Base-by-base conservation (phyloP, 768 basidiomycete genomes). In the Obba rivulosa region DNA sequence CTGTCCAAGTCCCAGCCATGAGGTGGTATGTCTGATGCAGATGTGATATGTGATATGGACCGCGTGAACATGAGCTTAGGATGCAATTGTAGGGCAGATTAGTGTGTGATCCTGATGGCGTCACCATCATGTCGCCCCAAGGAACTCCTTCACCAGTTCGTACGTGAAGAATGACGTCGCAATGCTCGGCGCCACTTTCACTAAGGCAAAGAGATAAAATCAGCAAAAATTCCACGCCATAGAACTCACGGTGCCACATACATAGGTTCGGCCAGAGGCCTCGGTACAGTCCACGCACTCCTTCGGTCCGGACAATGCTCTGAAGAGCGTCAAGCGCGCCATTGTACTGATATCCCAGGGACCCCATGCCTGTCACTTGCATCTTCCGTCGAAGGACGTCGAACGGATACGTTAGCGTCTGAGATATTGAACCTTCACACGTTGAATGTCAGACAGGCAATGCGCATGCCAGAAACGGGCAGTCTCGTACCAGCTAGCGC, bases 311-410 rank as follows among this genome's bases (percentile, higher is more conserved):
- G 14, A 92, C 36, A 41, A 91, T 91, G 44, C 76, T 75, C 49
- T 63, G 65, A 55, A 93, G 65, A 8, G 90, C 92, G 63, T 93
- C 85, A 28, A 91, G 49, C 5, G 92, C 93, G 8, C 90, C 88
- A 37, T 68, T 81, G 66, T 92, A 94, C 65, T 82, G 81, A 56
- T 81, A 70, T 40, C 76, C 75, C 52, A 80, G 62, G 11, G 67
- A 62, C 22, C 75, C 71, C 82, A 93, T 85, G 11, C 91, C 91
- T 4, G 81, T 77, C 50, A 95, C 89, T 65, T 98, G 95, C 86
- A 98, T 92, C 74, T 97, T 95, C 52, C 95, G 78, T 41, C 95
- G 77, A 50, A 98, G 67, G 4, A 98, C 90, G 64, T 99, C 95
- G 59, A 96, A 90, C 8, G 95, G 95, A 64, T 95, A 97, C 4